phyloP scores from a whole-genome alignment of 257 asterid species.

The Oldenlandia corymbosa region DNA sequence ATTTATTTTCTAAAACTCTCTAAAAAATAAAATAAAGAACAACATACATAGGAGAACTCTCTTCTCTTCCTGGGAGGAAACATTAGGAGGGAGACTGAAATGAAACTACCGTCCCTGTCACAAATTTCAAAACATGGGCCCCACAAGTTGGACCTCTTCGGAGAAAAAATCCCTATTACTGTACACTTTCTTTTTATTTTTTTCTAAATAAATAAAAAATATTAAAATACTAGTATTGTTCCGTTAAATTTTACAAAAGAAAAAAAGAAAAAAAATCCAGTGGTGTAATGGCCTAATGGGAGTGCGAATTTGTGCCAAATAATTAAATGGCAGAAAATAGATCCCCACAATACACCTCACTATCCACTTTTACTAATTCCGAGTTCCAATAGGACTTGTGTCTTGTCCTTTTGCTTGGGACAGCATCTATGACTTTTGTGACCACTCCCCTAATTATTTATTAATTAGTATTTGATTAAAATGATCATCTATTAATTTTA shows the following conservation, averaged over 20 bases:
- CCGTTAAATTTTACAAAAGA: too few species aligned
- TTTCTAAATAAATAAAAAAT: background rate
- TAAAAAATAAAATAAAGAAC: background rate
- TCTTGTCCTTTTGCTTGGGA: constrained; percentile 44
- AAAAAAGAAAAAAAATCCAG: too few species aligned
- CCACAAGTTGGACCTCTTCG: constrained; percentile 31
- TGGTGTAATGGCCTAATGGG: too few species aligned
- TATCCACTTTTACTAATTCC: constrained; percentile 22
- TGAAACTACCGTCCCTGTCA: constrained; percentile 57
- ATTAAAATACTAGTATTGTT: too few species aligned
- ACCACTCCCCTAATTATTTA: background rate
- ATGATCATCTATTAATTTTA: too few species aligned
- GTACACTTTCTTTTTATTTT: constrained; percentile 1
- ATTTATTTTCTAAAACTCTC: background rate
- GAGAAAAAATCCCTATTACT: background rate
- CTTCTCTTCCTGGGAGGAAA: background rate
- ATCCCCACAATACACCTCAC: background rate
- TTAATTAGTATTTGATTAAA: background rate
- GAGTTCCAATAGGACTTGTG: constrained; percentile 34
- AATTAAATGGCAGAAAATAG: background rate
- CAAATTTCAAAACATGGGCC: constrained; percentile 59
- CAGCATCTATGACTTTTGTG: constrained; percentile 38
- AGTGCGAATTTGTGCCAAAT: background rate
- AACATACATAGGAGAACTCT: background rate
- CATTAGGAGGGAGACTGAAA: constrained; percentile 16